Evolutionary conservation across 2,329 filamentous ascomycete species (phyloP), one percentile per base, ranked within the genome.

Genomic region (Truncatella angustata): DNA sequence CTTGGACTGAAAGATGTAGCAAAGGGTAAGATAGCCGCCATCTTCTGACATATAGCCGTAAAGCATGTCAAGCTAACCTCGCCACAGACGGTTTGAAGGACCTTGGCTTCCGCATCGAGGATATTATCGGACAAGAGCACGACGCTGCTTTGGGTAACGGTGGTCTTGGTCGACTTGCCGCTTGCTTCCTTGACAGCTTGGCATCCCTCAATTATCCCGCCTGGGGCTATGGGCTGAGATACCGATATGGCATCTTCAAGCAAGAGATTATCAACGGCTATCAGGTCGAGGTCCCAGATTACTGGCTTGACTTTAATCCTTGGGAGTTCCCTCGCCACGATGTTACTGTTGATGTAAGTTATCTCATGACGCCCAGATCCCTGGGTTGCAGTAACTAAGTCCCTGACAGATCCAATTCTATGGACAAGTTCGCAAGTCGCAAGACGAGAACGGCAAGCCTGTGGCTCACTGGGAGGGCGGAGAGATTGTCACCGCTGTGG

Each of bases 231-330:
- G 94, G 93, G 51, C 77, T 99, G 60, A 85, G 94, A 65, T 99
- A 99, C 77, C 82, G 91, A 70, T 97, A 97, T 69, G 90, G 90
- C 67, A 99, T 99, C 70, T 99, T 99, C 85, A 97, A 97, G 77
- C 94, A 99, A 76, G 94, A 97, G 76, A 97, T 99, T 63, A 86
- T 97, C 54, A 89, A 97, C 65, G 94, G 94, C 53, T 99, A 97
- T 70, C 94, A 99, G 72, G 91, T 99, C 58, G 94, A 99, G 68
- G 89, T 97, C 54, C 94, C 94, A 18, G 94, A 99, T 70, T 97
- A 99, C 74, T 99, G 94, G 94, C 84, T 99, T 50, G 94, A 97
- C 69, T 97, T 97, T 73, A 99, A 99, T 72, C 94, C 94, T 1
- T 99, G 94, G 94, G 94, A 99, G 69, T 99, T 97, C 65, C 91